Evolutionary conservation across 2,329 filamentous ascomycete species (phyloP), one percentile per base, ranked within the genome.

Genomic region (Truncatella angustata): DNA sequence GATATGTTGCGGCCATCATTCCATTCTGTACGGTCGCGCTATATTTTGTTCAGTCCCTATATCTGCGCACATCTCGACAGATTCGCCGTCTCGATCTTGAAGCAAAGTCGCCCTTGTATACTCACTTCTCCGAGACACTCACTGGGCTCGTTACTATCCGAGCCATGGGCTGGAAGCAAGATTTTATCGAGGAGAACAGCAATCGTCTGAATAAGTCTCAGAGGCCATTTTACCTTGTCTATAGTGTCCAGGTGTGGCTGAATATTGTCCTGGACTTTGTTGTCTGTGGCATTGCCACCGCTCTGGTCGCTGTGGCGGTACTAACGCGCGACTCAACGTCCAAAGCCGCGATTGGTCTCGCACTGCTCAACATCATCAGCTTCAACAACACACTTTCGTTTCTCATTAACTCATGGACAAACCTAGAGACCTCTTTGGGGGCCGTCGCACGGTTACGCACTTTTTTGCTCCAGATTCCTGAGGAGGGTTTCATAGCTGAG

Each of bases 41-140:
- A 18, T 77, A 70, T 51, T 44, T 66, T 35, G 66, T 78, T 6
- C 73, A 77, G 51, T 70, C 61, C 45, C 69, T 72, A 60, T 79
- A 79, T 54, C 69, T 78, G 3, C 70, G 67, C 12, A 77, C 74
- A 7, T 74, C 73, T 3, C 68, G 75, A 3, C 74, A 77, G 52
- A 58, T 79, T 11, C 67, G 76, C 16, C 68, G 73, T 36, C 65
- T 77, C 4, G 75, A 78, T 46, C 59, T 78, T 2, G 75, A 78
- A 59, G 64, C 68, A 18, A 70, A 71, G 56, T 66, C 68, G 2
- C 73, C 74, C 4, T 61, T 78, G 9, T 76, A 71, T 56, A 69
- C 71, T 2, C 69, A 76, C 39, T 76, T 76, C 52, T 62, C 66
- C 16, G 76, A 78, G 50, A 71, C 71, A 7, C 55, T 77, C 0